Base-by-base conservation (phyloP, 1,284 basidiomycete species). In the Schizophyllum amplum region DNA sequence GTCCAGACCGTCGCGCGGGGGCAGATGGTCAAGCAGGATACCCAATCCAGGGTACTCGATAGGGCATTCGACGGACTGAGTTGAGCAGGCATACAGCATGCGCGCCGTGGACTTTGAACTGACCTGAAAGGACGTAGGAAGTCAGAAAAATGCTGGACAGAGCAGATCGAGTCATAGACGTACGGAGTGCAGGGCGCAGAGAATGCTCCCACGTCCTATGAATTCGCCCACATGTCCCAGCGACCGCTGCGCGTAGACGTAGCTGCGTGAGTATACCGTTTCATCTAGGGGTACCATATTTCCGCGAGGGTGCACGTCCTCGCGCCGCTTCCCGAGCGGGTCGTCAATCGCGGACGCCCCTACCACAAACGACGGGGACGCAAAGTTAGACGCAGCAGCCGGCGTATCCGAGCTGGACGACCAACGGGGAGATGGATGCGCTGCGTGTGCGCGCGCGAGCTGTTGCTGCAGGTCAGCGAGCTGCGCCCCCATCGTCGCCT, bases 201-300 rank as follows among this genome's bases (percentile, higher is more conserved):
- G 65, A 2, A 71, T 58, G 56, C 70, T 73, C 46, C 73, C 72
- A 53, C 68, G 62, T 15, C 73, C 75, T 50, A 76, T 66, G 58
- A 66, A 75, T 62, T 77, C 73, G 15, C 73, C 74, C 54, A 70
- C 69, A 59, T 77, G 74, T 11, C 68, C 72, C 23, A 74, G 33
- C n/a, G 70, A 70, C n/a, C 72, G 61, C 20, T 72, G 67, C 3
- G 71, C 33, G 13, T 17, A 42, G 17, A 42, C 33, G 17, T 13
- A 42, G 33, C 33, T 42, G 33, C 11, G 11, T 9, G 33, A 42
- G 17, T 42, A 42, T 3, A 42, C 17, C 11, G 11, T 17, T 13
- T 42, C 33, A 17, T 42, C 33, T 2, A 42, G 7, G 17, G 33
- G 33, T 17, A 9, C 17, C 33, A 42, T 42, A 42, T 42, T 13